These are phyloP conservation scores for Taxawa tesnikishii DNA, from an alignment of 2,329 filamentous ascomycete genomes.

Conservation along the genomic window DNA sequence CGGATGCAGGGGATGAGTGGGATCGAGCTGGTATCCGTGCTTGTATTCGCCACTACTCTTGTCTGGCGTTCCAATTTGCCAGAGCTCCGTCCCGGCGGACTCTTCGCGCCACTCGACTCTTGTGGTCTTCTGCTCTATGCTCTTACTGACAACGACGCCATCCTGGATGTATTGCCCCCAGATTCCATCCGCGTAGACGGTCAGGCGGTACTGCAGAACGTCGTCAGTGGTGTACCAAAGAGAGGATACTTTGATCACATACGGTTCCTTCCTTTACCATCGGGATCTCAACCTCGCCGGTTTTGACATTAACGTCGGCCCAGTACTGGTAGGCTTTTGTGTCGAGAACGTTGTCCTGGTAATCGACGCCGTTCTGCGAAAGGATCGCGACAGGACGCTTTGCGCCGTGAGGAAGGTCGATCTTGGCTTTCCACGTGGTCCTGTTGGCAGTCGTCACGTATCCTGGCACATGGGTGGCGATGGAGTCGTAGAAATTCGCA, in stretches of 20 bases:
- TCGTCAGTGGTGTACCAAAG: too few species aligned
- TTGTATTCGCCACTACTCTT: slow-evolving; percentile 48
- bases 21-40: slow-evolving; percentile 42
- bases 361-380: slow-evolving; percentile 38
- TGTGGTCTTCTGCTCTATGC: slow-evolving; percentile 27
- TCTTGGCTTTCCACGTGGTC: slow-evolving; percentile 36
- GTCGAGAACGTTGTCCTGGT: slow-evolving; percentile 47
- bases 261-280: slow-evolving; percentile 44
- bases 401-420: slow-evolving; percentile 41
- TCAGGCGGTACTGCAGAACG: slow-evolving; percentile 52
- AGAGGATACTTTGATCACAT: too few species aligned
- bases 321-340: slow-evolving; percentile 50
- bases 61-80: slow-evolving; percentile 50
- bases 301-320: slow-evolving; percentile 37
- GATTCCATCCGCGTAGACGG: slow-evolving; percentile 49
- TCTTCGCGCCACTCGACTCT: slow-evolving; percentile 41
- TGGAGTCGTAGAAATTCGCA: slow-evolving; percentile 49
- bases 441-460: slow-evolving; percentile 43
- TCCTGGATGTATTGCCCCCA: slow-evolving; percentile 50
- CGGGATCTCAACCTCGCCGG: slow-evolving; percentile 39
- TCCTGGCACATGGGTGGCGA: slow-evolving; percentile 46
- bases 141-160: slow-evolving; percentile 29
- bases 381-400: slow-evolving; percentile 44
- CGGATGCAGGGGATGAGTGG: slow-evolving; percentile 37
- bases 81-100: slow-evolving; percentile 45